Conservation (phyloP, 2,329 filamentous ascomycete genomes). For the Zymoseptoria crescenta region DNA sequence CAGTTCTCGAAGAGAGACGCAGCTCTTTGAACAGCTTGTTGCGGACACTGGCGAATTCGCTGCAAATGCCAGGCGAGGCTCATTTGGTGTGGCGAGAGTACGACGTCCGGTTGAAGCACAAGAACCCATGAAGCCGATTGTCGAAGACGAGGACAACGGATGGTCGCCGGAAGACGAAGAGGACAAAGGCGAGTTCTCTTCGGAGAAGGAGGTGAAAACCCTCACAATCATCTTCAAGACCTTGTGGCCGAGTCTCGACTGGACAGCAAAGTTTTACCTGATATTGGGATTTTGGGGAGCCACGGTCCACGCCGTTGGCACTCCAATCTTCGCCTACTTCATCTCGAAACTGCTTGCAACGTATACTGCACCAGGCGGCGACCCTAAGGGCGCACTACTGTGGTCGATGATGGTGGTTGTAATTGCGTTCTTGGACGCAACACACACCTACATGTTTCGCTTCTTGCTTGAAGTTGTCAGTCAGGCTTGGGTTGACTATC, state of each 20-base stretch:
- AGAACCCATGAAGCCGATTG: slow-evolving; percentile 2
- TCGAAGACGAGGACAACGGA: not conserved
- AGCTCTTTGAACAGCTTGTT: slow-evolving; percentile 11
- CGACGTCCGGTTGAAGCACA: slow-evolving; percentile 13
- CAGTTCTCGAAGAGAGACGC: not conserved
- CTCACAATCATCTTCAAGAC: slow-evolving; percentile 56
- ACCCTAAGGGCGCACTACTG: slow-evolving; percentile 44
- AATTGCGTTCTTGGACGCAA: slow-evolving; percentile 59
- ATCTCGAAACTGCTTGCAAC: slow-evolving; percentile 65
- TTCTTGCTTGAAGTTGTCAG: slow-evolving; percentile 64
- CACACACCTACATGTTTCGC: slow-evolving; percentile 57
- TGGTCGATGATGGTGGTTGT: slow-evolving; percentile 66
- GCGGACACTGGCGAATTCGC: slow-evolving; percentile 15
- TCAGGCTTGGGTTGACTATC: slow-evolving; percentile 67
- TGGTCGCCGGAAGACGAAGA: slow-evolving; percentile 1
- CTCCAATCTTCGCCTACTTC: slow-evolving; percentile 67
- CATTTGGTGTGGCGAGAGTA: slow-evolving; percentile 4
- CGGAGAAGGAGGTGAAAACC: slow-evolving; percentile 8
- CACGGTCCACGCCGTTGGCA: slow-evolving; percentile 56
- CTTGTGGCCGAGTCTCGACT: slow-evolving; percentile 59
- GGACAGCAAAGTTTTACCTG: slow-evolving; percentile 47
- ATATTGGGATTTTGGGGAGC: slow-evolving; percentile 54
- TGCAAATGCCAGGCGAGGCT: slow-evolving; percentile 11
- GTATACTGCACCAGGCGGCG: slow-evolving; percentile 52
- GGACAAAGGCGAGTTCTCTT: not conserved